Conservation (phyloP, 805 yeast genomes). For the Metschnikowia henanensis region DNA sequence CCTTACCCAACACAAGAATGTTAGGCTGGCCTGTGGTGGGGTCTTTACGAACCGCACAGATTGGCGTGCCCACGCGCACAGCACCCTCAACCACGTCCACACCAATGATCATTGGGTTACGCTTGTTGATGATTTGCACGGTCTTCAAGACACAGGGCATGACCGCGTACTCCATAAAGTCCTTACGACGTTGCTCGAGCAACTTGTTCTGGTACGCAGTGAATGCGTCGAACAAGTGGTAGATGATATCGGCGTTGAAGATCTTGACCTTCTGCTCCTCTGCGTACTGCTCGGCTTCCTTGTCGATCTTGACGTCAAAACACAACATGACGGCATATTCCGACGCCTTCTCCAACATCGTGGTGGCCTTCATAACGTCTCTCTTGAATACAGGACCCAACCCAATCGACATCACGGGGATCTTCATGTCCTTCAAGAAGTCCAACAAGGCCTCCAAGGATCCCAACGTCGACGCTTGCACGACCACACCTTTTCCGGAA, state of each 20-base stretch:
- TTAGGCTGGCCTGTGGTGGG: slow-evolving; percentile 78
- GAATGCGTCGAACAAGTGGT: slow-evolving; percentile 94
- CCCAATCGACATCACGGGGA: slow-evolving; percentile 98
- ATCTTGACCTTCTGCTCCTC: slow-evolving; percentile 88
- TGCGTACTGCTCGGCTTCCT: slow-evolving; percentile 98
- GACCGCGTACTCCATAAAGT: slow-evolving; percentile 82
- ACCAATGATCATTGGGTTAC: slow-evolving; percentile 99
- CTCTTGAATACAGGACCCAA: slow-evolving; percentile 97
- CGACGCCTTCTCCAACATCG: slow-evolving; percentile 96
- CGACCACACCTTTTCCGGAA: slow-evolving; percentile 96
- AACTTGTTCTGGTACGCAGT: slow-evolving; percentile 88
- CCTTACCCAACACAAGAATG: slow-evolving; percentile 79
- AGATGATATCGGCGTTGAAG: slow-evolving; percentile 95
- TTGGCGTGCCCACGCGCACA: slow-evolving; percentile 90
- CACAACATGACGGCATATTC: slow-evolving; percentile 97
- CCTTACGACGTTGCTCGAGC: slow-evolving; percentile 87
- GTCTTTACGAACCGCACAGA: slow-evolving; percentile 87
- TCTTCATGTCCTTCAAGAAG: slow-evolving; percentile 97
- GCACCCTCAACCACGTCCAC: slow-evolving; percentile 95
- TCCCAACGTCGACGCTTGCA: slow-evolving; percentile 98
- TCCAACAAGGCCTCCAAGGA: slow-evolving; percentile 95
- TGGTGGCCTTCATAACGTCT: slow-evolving; percentile 96
- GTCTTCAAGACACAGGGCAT: slow-evolving; percentile 96
- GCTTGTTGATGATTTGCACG: slow-evolving; percentile 93
- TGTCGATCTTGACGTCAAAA: slow-evolving; percentile 96